Percentiles rank a stretch among this genome's conserved stretches.
Evolutionary conservation across 1,139 yeast genomes (phyloP).

Genomic region (Saccharomyces hybrid): DNA sequence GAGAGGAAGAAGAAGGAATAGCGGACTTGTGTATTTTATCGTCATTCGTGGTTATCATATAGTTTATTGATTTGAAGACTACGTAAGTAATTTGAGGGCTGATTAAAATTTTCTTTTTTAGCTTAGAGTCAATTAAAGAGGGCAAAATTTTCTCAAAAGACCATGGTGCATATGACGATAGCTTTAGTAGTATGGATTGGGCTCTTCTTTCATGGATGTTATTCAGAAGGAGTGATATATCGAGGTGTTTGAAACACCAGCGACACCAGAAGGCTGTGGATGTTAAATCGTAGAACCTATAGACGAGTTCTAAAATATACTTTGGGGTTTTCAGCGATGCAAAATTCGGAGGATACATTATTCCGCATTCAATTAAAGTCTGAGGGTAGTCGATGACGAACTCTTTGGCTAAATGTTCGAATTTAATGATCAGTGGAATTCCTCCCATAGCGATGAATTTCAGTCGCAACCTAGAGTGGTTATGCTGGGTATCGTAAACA

Average conservation of each 20-base stretch:
- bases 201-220: constrained; percentile 17
- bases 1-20: constrained; percentile 10
- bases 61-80: constrained; percentile 23
- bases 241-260: constrained; percentile 24
- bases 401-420: constrained; percentile 10
- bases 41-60: constrained; percentile 3
- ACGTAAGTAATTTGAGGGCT: constrained; percentile 16
- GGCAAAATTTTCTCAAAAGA: constrained; percentile 13
- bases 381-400: constrained; percentile 12
- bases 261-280: constrained; percentile 23
- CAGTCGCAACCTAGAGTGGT: constrained; percentile 16
- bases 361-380: constrained; percentile 22
- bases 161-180: constrained; percentile 13
- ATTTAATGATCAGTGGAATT: constrained; percentile 13
- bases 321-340: constrained; percentile 9
- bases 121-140: constrained; percentile 9
- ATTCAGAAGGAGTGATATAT: constrained; percentile 9
- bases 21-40: constrained; percentile 1
- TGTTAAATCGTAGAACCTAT: constrained; percentile 17
- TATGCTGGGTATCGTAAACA: constrained; percentile 15
- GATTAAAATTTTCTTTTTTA: constrained; percentile 2
- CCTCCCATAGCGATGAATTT: constrained; percentile 25
- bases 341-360: constrained; percentile 15
- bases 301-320: constrained; percentile 17
- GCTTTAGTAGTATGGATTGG: constrained; percentile 22